Conservation (phyloP, 1,139 yeast genomes). For the Yamadazyma dendronema region DNA sequence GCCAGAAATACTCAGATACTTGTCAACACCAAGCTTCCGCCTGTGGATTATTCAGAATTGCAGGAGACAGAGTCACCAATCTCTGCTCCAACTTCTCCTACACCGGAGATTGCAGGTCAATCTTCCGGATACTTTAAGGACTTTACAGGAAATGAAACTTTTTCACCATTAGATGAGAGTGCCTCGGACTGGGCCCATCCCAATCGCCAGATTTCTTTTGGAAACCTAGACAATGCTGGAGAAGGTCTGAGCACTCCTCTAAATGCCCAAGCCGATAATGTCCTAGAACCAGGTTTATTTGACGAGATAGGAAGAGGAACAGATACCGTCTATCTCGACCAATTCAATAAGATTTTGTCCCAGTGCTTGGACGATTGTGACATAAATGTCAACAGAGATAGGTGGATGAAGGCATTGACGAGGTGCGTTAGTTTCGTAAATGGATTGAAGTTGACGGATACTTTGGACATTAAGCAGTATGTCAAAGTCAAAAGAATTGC, state of each 20-base stretch:
- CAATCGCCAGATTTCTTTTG: conserved; percentile 12
- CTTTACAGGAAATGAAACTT: conserved; percentile 1
- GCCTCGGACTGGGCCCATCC: conserved; percentile 4
- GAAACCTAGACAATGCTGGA: conserved; percentile 7
- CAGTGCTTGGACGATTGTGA: conserved; percentile 69
- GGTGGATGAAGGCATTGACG: conserved; percentile 37
- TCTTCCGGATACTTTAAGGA: conserved; percentile 8
- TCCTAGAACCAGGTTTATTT: conserved; percentile 8
- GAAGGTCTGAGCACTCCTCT: conserved; percentile 8
- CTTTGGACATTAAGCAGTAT: conserved; percentile 82
- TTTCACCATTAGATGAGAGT: conserved; percentile 5
- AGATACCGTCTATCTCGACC: conserved; percentile 20
- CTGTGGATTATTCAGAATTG: conserved; percentile 16
- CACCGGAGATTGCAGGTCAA: conserved; percentile 11
- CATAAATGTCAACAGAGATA: conserved; percentile 35
- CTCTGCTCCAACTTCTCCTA: conserved; percentile 19
- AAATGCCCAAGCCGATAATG: conserved; percentile 1
- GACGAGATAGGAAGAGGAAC: conserved; percentile 10
- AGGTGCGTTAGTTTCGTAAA: conserved; percentile 26
- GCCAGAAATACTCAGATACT: conserved; percentile 28
- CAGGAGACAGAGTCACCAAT: conserved; percentile 16
- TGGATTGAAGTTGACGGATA: conserved; percentile 52
- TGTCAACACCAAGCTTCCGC: conserved; percentile 23
- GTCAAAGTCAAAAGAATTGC: conserved; percentile 80
- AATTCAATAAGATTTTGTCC: conserved; percentile 39